A percentile compares a stretch with the other conserved stretches of the same genome.
Evolutionary conservation across 768 basidiomycete species (phyloP).

Genomic region (Psilocybe sp.): DNA sequence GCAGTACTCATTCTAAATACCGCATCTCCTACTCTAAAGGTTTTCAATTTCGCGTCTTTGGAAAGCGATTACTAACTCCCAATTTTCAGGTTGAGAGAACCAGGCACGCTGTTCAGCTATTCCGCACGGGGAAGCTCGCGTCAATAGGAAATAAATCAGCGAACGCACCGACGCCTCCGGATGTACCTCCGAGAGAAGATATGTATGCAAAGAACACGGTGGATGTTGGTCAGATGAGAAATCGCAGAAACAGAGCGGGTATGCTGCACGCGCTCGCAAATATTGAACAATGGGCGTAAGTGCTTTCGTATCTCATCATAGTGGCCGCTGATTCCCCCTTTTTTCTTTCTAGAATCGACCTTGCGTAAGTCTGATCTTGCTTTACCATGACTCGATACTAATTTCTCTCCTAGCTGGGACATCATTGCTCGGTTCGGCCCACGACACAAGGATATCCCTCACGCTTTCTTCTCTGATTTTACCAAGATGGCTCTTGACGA

Average conservation of each 20-base stretch:
- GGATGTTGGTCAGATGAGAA: conserved; percentile 56
- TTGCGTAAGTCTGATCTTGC: conserved; percentile 48
- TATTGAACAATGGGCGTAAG: conserved; percentile 88
- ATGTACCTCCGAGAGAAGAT: conserved; percentile 62
- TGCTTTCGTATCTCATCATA: conserved; percentile 13
- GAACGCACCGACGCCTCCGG: conserved; percentile 52
- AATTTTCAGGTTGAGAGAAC: conserved; percentile 59
- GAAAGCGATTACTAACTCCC: not conserved
- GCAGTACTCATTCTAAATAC: conserved; percentile 79
- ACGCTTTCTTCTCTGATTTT: conserved; percentile 79
- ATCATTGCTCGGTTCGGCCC: conserved; percentile 78
- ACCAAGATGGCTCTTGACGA: conserved; percentile 85
- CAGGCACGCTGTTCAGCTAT: conserved; percentile 63
- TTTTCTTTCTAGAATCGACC: conserved; percentile 51
- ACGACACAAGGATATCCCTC: conserved; percentile 56
- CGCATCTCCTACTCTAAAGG: conserved; percentile 64
- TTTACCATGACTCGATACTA: not conserved
- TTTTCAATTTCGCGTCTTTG: conserved; percentile 6
- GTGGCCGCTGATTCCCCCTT: not conserved
- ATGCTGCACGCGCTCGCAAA: conserved; percentile 85
- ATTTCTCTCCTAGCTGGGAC: conserved; percentile 56
- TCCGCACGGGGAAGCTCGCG: conserved; percentile 65
- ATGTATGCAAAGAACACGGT: conserved; percentile 48
- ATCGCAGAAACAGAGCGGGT: conserved; percentile 60
- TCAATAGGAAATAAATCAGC: conserved; percentile 60